These are phyloP conservation scores for Cucumis sativus DNA, from an alignment of 306 rosid genomes.

Conservation along the genomic window DNA sequence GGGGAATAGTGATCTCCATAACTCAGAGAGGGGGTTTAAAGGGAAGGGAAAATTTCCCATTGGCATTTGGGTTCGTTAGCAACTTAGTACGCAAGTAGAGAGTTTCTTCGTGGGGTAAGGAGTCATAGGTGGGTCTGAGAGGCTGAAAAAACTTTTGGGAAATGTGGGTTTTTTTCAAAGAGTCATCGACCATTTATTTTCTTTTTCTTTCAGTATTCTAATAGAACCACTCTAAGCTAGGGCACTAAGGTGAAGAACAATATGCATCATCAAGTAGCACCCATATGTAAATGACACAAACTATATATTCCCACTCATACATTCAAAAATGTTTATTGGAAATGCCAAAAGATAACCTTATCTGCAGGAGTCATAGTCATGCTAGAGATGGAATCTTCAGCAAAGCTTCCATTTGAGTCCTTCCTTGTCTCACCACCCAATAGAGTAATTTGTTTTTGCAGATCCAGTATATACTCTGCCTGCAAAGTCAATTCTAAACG, in stretches of 20 bases:
- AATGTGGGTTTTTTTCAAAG: background rate
- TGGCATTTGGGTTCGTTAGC: background rate
- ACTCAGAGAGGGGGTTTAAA: background rate
- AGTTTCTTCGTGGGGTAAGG: background rate
- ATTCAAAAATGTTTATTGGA: background rate
- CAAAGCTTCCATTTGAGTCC: slow-evolving; percentile 56
- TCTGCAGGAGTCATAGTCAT: slow-evolving; percentile 46
- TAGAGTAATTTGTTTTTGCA: slow-evolving; percentile 84
- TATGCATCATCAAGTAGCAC: background rate
- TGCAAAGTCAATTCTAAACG: slow-evolving; percentile 19
- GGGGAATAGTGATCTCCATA: background rate
- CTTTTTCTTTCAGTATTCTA: background rate
- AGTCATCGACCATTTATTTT: background rate
- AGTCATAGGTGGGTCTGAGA: background rate
- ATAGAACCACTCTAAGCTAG: background rate
- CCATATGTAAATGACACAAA: background rate
- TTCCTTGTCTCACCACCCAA: slow-evolving; percentile 71
- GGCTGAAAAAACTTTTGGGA: background rate
- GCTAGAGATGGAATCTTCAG: slow-evolving; percentile 73
- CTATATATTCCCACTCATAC: background rate
- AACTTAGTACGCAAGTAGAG: background rate
- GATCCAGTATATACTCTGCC: slow-evolving; percentile 87
- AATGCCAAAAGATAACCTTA: slow-evolving; percentile 38
- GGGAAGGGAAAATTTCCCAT: background rate
- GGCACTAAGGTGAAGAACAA: background rate